Evolutionary conservation across 2,329 filamentous ascomycete genomes (phyloP), one percentile per base, ranked within the genome.

Genomic region (Aspergillus thermomutatus): DNA sequence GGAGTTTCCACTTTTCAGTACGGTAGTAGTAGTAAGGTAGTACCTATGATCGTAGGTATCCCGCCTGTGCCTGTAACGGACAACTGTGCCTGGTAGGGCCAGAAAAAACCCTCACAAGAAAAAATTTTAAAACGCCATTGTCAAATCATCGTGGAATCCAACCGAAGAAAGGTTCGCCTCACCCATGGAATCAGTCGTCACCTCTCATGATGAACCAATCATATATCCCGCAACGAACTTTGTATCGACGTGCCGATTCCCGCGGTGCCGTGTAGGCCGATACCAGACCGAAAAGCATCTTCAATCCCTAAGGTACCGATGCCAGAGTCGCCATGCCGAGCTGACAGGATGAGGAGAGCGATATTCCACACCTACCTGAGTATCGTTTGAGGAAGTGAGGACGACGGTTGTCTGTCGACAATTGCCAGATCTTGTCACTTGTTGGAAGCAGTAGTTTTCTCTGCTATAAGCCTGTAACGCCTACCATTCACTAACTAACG

Each of bases 231-330:
- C 31, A 37, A 14, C 17, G 17, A 14, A 7, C 21, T 9, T 11
- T 3, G 9, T 6, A 3, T 17, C 4, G 11, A 46, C 55, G 62
- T 67, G 65, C 65, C 65, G 65, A 67, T 59, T 59, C 55, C 65
- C 65, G 65, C 50, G 53, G 56, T 57, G 56, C 60, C 62, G 61
- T 47, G 58, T 59, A 58, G 59, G 55, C 64, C 64, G 62, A 55
- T 21, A 31, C 11, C n/a, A n/a, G n/a, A n/a, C n/a, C n/a, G n/a
- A n/a, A n/a, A n/a, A n/a, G n/a, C n/a, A n/a, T n/a, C 50, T 23
- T 41, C 28, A 58, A 49, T 55, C n/a, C 46, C 50, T 37, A n/a
- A n/a, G n/a, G n/a, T n/a, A 3, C 50, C 50, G 50, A 52, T 52
- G 41, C 25, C 40, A 52, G 41, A 37, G 43, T 43, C 23, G 50